phyloP scores from a whole-genome alignment of 2,329 filamentous ascomycete genomes.

The Penicillium corylophilum region DNA sequence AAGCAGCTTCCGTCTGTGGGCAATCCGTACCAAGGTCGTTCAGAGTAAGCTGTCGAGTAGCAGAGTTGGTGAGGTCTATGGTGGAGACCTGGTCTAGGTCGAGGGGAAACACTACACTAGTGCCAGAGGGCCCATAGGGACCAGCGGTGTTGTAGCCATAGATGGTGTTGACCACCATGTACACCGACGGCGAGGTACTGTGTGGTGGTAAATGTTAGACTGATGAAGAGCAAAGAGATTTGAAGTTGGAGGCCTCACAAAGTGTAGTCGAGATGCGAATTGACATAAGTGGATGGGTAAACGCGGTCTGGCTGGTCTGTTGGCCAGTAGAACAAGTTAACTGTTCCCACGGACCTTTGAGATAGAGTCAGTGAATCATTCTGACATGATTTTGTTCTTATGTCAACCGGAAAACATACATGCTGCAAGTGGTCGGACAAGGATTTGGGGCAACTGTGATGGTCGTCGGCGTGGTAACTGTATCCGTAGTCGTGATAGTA shows the following conservation, averaged over 20 bases:
- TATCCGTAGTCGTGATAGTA: constrained; percentile 2
- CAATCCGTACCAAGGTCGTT: constrained; percentile 16
- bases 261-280: constrained; percentile 13
- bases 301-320: constrained; percentile 3
- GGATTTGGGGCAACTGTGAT: constrained; percentile 15
- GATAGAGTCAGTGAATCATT: neutral
- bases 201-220: neutral
- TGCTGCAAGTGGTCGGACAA: constrained; percentile 17
- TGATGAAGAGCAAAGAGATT: neutral
- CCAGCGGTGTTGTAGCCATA: constrained; percentile 17
- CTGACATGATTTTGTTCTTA: neutral
- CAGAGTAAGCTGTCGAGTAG: constrained; percentile 13
- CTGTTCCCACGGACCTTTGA: constrained; percentile 13
- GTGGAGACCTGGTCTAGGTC: constrained; percentile 16
- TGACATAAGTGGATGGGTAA: constrained; percentile 14
- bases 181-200: constrained; percentile 17
- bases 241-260: constrained; percentile 6
- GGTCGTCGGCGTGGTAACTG: constrained; percentile 8
- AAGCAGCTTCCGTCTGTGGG: constrained; percentile 10
- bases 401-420: constrained; percentile 1
- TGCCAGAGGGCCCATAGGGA: constrained; percentile 14
- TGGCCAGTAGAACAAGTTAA: constrained; percentile 18
- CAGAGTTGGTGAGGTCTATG: constrained; percentile 6
- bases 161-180: constrained; percentile 15
- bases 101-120: constrained; percentile 13